phyloP scores from a whole-genome alignment of 1,284 basidiomycete species.

The Fomitopsis pinicola region DNA sequence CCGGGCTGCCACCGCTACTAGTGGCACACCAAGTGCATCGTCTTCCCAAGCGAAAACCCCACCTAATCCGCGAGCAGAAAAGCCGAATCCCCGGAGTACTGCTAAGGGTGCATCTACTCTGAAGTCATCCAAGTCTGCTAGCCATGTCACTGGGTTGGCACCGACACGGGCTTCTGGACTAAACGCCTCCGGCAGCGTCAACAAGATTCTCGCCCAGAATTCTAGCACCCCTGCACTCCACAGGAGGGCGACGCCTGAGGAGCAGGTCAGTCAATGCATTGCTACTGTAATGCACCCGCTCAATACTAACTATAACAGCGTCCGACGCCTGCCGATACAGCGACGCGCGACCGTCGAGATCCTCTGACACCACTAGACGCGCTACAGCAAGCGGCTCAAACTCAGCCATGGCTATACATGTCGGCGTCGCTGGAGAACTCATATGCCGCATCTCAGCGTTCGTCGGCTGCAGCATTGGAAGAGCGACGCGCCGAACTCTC shows the following conservation, averaged over 20 bases:
- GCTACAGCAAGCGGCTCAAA: conserved; percentile 20
- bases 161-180: conserved; percentile 6
- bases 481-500: conserved; percentile 8
- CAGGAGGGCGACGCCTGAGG: conserved; percentile 5
- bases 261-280: background rate
- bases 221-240: background rate
- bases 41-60: background rate
- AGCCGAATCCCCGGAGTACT: background rate
- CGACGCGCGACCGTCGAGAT: background rate
- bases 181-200: conserved; percentile 14
- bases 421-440: conserved; percentile 14
- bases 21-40: background rate
- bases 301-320: background rate
- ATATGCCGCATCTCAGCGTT: conserved; percentile 2
- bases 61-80: background rate
- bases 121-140: conserved; percentile 4
- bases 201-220: conserved; percentile 9
- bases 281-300: too few relatives aligned
- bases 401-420: conserved; percentile 25
- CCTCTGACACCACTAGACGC: conserved; percentile 7
- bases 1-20: background rate
- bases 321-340: background rate
- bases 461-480: conserved; percentile 11
- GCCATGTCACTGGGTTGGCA: conserved; percentile 7
- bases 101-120: background rate